Base-by-base conservation (phyloP, 2,329 filamentous ascomycete species). In the Aspergillus puulaauensis region DNA sequence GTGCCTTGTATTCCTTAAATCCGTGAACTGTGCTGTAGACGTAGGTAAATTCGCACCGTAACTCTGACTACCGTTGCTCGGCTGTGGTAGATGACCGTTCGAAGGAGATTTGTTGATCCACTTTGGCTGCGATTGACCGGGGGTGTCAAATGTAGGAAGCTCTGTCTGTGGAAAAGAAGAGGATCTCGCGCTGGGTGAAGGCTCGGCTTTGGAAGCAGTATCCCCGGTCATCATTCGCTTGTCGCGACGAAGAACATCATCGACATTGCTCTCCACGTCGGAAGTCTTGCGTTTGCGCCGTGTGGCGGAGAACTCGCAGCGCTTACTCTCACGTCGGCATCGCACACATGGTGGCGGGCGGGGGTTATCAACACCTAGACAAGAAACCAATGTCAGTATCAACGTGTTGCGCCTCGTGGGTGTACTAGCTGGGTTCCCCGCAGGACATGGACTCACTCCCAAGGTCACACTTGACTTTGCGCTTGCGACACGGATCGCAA, bases 301-400 rank as follows among this genome's bases (percentile, higher is more conserved):
- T 33, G 93, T 98, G 19, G 92, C 91, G 61, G 92, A 96, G 80
- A 99, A 99, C 82, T 89, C 96, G 80, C 95, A 99, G 69, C 96
- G 89, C 75, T 98, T 98, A 79, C 89, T 91, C 80, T 99, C 95
- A 65, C 95, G 88, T 53, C 92, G 89, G 74, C 95, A 99, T 70
- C 95, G 87, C 59, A 93, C 90, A 75, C 95, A 99, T 2, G 95
- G 95, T 55, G 93, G 93, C 68, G 96, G 91, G 75, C 93, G 87
- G 23, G 95, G 95, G 68, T 95, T 93, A 77, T 98, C 95, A 71
- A 98, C 93, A 68, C 77, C 77, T 79, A 53, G 15, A 54, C 53
- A 49, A 52, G 47, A 41, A 54, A 49, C 62, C 31, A 15, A 14
- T 46, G 55, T 58, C 44, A 58, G 56, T 31, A 27, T 27, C 27